These are phyloP conservation scores for Waltergamsia citrina DNA, from an alignment of 2,329 filamentous ascomycete species.

Conservation along the genomic window DNA sequence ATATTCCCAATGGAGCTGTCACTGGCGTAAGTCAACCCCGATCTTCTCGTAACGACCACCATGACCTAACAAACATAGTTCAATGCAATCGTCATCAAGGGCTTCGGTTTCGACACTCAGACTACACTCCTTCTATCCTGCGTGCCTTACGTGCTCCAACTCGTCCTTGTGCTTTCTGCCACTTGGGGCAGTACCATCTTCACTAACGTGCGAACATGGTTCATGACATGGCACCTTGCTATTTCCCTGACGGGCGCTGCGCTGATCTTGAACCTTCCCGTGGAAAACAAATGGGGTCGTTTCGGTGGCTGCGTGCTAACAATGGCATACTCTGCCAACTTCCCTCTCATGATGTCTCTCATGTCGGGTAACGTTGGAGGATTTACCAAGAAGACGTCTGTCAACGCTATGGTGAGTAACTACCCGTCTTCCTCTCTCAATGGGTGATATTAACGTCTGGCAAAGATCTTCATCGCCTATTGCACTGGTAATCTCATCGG, in stretches of 20 bases:
- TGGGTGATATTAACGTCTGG: conserved; percentile 54
- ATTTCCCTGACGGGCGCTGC: conserved; percentile 7
- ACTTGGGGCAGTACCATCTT: conserved; percentile 5
- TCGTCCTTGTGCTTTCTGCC: too few species aligned
- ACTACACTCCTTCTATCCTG: conserved; percentile 6
- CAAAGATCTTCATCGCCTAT: too few species aligned
- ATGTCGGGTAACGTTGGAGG: conserved; percentile 7
- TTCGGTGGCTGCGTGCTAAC: conserved; percentile 6
- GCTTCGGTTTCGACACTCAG: conserved; percentile 18
- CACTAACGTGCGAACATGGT: conserved; percentile 5
- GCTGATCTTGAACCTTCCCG: conserved; percentile 4
- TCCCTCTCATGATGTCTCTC: background rate
- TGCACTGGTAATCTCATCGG: too few species aligned
- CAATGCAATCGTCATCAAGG: conserved; percentile 20
- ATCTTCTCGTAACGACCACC: too few species aligned
- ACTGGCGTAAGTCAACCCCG: conserved; percentile 4
- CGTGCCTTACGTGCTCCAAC: too few species aligned
- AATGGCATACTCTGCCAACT: conserved; percentile 5
- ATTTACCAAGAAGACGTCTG: conserved; percentile 8
- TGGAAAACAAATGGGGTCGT: conserved; percentile 7
- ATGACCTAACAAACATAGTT: too few species aligned
- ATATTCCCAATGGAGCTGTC: conserved; percentile 45
- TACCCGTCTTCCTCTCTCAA: conserved; percentile 50
- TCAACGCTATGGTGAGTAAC: conserved; percentile 43
- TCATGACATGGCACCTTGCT: conserved; percentile 6